phyloP scores from a whole-genome alignment of 2,329 filamentous ascomycete species.

The Colletotrichum sp. region DNA sequence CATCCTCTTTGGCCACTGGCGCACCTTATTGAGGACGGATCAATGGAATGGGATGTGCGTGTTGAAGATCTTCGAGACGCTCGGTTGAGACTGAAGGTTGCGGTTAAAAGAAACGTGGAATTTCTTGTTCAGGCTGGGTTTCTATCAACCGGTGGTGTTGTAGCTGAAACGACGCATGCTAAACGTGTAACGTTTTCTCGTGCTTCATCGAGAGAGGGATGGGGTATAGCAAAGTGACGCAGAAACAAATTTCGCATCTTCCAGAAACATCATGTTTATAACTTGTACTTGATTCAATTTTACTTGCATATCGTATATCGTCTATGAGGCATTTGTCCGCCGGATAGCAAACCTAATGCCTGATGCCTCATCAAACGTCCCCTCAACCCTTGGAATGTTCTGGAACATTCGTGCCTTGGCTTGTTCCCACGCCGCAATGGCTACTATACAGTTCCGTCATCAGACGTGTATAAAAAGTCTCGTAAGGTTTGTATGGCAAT shows the following conservation, averaged over 20 bases:
- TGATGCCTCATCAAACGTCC: background rate
- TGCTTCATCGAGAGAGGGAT: background rate
- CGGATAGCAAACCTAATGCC: background rate
- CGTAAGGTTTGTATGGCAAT: background rate
- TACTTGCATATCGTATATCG: background rate
- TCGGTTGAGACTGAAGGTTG: background rate
- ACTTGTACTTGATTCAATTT: background rate
- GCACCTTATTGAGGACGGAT: background rate
- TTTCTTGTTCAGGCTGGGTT: background rate
- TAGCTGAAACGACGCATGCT: too few relatives aligned
- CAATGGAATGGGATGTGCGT: background rate
- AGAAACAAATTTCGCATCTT: background rate
- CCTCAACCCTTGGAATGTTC: background rate
- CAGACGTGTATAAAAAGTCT: background rate
- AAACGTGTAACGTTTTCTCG: background rate
- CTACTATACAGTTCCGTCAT: background rate
- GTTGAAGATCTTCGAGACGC: background rate
- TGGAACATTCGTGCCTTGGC: background rate
- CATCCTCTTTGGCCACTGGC: constrained; percentile 11
- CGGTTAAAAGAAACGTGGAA: background rate
- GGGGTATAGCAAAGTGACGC: background rate
- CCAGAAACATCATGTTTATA: background rate
- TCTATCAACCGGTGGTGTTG: background rate
- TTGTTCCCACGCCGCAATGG: background rate
- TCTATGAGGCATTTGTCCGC: background rate